Evolutionary conservation across 805 yeast species (phyloP), one percentile per base, ranked within the genome.

Genomic region (Kuraishia capsulata): DNA sequence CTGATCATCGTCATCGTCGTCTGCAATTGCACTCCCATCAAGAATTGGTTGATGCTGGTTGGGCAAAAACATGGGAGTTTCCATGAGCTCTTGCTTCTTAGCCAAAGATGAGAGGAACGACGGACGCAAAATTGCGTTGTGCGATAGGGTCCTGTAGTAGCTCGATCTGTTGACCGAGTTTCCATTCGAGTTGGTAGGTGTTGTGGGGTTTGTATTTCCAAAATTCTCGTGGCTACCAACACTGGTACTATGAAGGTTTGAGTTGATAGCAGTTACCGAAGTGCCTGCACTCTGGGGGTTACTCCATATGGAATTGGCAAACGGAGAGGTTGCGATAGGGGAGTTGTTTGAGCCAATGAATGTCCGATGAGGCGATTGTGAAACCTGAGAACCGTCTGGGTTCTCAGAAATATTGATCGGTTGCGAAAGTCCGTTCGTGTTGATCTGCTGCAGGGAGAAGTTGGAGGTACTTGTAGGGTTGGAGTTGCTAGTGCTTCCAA

Each of bases 1-100:
- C 8, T 32, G 29, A 20, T 36, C 46, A 26, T 42, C 44, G 3
- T 45, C 47, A 18, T 46, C 50, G 16, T 44, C 41, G 36, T 47
- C 51, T 8, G 35, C 20, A n/a, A 45, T 41, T 23, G 52, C 49
- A 21, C 32, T 42, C 13, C 39, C 42, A 21, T 20, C 24, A 14
- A 25, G 33, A 17, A 9, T 11, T 25, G 8, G 24, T n/a, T n/a
- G n/a, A n/a, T n/a, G n/a, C n/a, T n/a, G n/a, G n/a, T 24, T 24
- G 26, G 10, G 8, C 26, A 8, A 9, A 11, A 9, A 8, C 26
- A 8, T 24, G 26, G 8, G 10, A 24, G 26, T 24, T 14, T n/a
- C 6, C 13, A 8, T 9, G 13, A 33, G 29, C 17, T 3, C 19
- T 6, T 9, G 11, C 26, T 21, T 20, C n/a, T 17, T 34, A 4